Percentiles rank a stretch among this genome's conserved stretches.
Conservation (phyloP, 345 rosid species). For the Sonneratia caseolaris region DNA sequence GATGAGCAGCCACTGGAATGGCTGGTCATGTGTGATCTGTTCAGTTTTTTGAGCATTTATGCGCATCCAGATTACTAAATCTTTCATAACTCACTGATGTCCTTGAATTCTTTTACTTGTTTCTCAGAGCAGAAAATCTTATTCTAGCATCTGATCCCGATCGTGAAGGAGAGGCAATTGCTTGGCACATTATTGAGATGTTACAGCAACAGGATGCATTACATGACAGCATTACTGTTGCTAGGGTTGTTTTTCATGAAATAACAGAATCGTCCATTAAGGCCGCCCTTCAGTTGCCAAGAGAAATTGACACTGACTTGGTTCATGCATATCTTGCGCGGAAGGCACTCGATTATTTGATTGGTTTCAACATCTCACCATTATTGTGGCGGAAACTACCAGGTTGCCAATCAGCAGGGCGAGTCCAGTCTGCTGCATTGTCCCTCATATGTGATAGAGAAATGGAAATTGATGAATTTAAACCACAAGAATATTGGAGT, state of each 20-base stretch:
- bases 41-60: not conserved
- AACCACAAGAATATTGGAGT: constrained; percentile 81
- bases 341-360: constrained; percentile 93
- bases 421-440: constrained; percentile 97
- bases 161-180: constrained; percentile 99
- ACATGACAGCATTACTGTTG: constrained; percentile 51
- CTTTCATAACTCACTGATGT: constrained; percentile 3
- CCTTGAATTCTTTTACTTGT: constrained; percentile 24
- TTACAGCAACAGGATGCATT: constrained; percentile 89
- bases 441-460: constrained; percentile 90
- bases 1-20: not conserved
- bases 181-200: constrained; percentile 99
- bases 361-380: constrained; percentile 92
- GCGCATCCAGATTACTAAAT: not conserved
- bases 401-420: constrained; percentile 95
- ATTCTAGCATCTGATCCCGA: constrained; percentile 99
- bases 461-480: constrained; percentile 79
- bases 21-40: not conserved
- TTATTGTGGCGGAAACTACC: constrained; percentile 94
- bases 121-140: constrained; percentile 85
- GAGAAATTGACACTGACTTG: constrained; percentile 73
- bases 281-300: constrained; percentile 68
- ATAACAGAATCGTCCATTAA: constrained; percentile 89
- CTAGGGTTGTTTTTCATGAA: constrained; percentile 92
- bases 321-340: constrained; percentile 95